Evolutionary conservation across 2,329 filamentous ascomycete species (phyloP).

Genomic region (Paraphaeosphaeria minitans): DNA sequence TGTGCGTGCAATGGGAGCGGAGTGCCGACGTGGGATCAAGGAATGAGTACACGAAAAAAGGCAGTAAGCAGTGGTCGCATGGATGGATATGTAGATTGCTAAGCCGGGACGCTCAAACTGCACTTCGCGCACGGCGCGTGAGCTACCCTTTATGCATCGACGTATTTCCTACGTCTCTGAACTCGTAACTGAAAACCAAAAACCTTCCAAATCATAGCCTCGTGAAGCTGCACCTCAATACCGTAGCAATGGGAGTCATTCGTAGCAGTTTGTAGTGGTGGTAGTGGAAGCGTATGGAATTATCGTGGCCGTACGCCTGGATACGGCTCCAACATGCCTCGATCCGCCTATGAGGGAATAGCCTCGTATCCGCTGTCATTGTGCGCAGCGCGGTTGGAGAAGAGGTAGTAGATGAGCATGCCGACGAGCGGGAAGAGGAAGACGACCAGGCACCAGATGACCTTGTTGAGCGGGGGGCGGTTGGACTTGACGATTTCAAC

Average conservation of each 20-base stretch:
- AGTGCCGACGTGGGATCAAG: no score
- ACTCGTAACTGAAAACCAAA: not conserved
- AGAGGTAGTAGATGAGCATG: constrained; percentile 67
- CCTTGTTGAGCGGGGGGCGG: constrained; percentile 62
- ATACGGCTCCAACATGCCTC: not conserved
- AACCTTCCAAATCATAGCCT: not conserved
- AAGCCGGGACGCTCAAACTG: not conserved
- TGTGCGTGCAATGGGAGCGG: no score
- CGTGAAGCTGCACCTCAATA: not conserved
- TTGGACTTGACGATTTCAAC: constrained; percentile 70
- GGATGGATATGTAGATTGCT: not conserved
- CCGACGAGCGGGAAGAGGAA: constrained; percentile 69
- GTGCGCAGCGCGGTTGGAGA: constrained; percentile 65
- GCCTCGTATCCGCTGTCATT: constrained; percentile 63
- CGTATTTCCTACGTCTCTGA: not conserved
- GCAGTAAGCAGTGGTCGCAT: not conserved
- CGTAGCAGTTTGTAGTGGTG: no score
- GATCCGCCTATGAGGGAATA: constrained; percentile 37
- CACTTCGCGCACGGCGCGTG: not conserved
- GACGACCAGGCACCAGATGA: constrained; percentile 67
- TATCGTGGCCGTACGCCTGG: not conserved
- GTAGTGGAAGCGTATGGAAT: not conserved
- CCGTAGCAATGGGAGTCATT: not conserved
- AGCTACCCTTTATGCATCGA: not conserved
- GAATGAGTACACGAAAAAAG: not conserved